Evolutionary conservation across 2,329 filamentous ascomycete genomes (phyloP).

Genomic region (Cryphonectria naterciae): DNA sequence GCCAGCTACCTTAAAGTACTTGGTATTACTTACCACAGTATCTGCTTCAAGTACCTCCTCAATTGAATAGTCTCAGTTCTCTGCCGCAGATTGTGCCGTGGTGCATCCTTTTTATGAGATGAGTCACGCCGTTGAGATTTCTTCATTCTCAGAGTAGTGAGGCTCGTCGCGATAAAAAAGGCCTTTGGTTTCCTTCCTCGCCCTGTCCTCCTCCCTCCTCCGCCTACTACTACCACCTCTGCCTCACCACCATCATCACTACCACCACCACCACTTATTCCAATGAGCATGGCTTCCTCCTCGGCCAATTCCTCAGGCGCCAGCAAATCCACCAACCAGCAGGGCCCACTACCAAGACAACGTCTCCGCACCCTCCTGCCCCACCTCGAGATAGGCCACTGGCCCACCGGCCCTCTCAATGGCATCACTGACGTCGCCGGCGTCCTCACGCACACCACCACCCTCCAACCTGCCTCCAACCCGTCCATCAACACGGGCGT

Average conservation of each 20-base stretch:
- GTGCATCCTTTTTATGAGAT: background rate
- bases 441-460: conserved; percentile 51
- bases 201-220: background rate
- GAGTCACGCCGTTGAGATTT: background rate
- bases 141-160: background rate
- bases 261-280: too few relatives aligned
- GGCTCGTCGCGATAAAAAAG: background rate
- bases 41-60: too few relatives aligned
- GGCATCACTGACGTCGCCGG: conserved; percentile 56
- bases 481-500: conserved; percentile 51
- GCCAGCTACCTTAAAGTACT: too few relatives aligned
- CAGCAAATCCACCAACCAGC: background rate
- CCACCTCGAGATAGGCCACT: conserved; percentile 47
- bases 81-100: too few relatives aligned
- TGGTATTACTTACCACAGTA: too few relatives aligned
- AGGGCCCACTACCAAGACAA: conserved; percentile 29
- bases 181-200: background rate
- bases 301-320: conserved; percentile 18
- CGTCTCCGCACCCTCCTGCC: conserved; percentile 52
- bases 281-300: background rate
- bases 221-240: too few relatives aligned
- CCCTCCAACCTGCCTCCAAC: conserved; percentile 39
- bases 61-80: too few relatives aligned
- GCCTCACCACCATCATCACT: too few relatives aligned
- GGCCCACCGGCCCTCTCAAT: conserved; percentile 50